Conservation (phyloP, 108 stramenopile species). For the Cyclotella kingstonii region DNA sequence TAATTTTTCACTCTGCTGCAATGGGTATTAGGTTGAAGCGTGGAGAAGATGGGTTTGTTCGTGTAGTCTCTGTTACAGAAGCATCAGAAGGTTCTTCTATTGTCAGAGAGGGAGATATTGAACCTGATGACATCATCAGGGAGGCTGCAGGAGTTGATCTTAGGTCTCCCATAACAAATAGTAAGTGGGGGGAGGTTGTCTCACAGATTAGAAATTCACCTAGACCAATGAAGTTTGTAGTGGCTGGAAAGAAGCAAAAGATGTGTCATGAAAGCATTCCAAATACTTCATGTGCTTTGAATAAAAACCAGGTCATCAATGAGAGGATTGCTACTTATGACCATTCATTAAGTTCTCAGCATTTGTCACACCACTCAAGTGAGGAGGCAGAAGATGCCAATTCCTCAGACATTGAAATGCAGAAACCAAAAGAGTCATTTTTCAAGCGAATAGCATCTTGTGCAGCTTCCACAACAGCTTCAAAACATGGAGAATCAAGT, state of each 20-base stretch:
- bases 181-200: constrained; percentile 40
- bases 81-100: constrained; percentile 30
- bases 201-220: constrained; percentile 35
- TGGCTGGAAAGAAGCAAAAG: constrained; percentile 8
- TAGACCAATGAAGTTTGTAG: constrained; percentile 35
- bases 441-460: constrained; percentile 46
- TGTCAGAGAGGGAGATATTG: constrained; percentile 30
- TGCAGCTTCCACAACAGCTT: constrained; percentile 5
- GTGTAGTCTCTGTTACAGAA: constrained; percentile 41
- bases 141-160: constrained; percentile 41
- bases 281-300: too few species aligned
- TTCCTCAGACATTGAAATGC: constrained; percentile 1
- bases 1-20: constrained; percentile 36
- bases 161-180: constrained; percentile 32
- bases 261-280: too few species aligned
- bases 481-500: constrained; percentile 7
- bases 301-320: too few species aligned
- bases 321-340: too few species aligned
- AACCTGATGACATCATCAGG: constrained; percentile 31
- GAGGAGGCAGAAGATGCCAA: not conserved
- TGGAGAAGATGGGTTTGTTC: constrained; percentile 42
- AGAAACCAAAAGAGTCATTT: constrained; percentile 49
- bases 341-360: too few species aligned
- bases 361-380: too few species aligned
- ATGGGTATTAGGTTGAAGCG: constrained; percentile 45